Percentiles rank a stretch among this genome's conserved stretches.
Conservation (phyloP, 2,329 filamentous ascomycete genomes). For the Phoma sp. region DNA sequence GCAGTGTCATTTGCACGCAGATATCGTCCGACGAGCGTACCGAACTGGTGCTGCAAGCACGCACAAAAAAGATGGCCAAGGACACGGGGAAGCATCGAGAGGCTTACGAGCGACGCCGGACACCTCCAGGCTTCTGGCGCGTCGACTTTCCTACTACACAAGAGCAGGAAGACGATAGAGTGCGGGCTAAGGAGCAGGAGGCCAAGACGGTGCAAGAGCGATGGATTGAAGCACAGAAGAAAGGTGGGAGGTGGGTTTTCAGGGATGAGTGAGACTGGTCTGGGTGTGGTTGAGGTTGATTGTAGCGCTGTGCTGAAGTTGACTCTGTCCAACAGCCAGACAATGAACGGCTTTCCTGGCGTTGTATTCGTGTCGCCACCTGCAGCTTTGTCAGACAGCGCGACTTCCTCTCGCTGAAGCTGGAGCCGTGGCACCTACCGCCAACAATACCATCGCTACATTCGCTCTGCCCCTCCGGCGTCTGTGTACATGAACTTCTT, state of each 20-base stretch:
- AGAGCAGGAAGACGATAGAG: constrained; percentile 70
- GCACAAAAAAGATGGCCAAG: constrained; percentile 74
- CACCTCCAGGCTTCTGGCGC: constrained; percentile 90
- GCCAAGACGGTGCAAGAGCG: constrained; percentile 72
- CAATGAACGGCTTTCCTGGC: neutral
- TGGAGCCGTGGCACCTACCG: neutral
- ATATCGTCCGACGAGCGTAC: constrained; percentile 68
- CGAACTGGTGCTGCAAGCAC: constrained; percentile 76
- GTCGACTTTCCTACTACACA: constrained; percentile 90
- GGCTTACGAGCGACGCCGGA: constrained; percentile 71
- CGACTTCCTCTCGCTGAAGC: neutral
- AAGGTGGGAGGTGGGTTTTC: constrained; percentile 79
- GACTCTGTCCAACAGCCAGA: neutral
- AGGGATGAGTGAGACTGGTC: constrained; percentile 69
- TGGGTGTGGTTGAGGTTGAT: neutral
- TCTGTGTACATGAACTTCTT: neutral
- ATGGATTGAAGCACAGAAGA: constrained; percentile 80
- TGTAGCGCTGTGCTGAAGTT: neutral
- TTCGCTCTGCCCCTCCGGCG: neutral
- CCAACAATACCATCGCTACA: neutral
- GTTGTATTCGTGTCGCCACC: neutral
- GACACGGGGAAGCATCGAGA: constrained; percentile 79
- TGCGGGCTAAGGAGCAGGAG: constrained; percentile 69
- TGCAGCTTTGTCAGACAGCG: neutral
- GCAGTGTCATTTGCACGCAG: constrained; percentile 42